Conservation (phyloP, 2,329 filamentous ascomycete species). For the Venturia asperata region DNA sequence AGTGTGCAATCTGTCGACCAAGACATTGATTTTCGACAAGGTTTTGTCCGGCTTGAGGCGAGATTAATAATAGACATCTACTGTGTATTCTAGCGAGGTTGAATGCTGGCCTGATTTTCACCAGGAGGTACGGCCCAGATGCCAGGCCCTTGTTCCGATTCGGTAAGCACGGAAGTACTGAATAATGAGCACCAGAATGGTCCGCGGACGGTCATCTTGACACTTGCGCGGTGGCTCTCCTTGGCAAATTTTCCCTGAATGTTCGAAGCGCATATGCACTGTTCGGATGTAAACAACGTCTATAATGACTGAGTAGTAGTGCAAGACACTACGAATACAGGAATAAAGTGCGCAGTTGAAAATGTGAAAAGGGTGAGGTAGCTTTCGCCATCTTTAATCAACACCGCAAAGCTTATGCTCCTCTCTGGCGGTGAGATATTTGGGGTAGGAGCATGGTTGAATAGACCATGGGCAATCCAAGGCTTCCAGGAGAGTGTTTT, state of each 20-base stretch:
- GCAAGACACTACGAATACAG: not conserved
- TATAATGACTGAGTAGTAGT: not conserved
- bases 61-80: too few relatives aligned
- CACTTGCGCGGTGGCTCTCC: not conserved
- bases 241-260: not conserved
- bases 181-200: not conserved
- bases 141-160: not conserved
- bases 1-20: too few relatives aligned
- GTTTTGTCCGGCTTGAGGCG: too few relatives aligned
- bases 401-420: not conserved
- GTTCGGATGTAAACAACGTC: not conserved
- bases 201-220: not conserved
- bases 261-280: not conserved
- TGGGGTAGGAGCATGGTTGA: too few relatives aligned
- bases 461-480: too few relatives aligned
- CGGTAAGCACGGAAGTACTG: not conserved
- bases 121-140: too few relatives aligned
- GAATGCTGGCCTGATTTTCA: not conserved
- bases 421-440: not conserved
- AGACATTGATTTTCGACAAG: too few relatives aligned
- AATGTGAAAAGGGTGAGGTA: not conserved
- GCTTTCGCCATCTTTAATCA: not conserved
- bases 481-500: too few relatives aligned
- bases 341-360: not conserved
- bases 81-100: too few relatives aligned